Base-by-base conservation (phyloP, 768 basidiomycete species). In the Leccinum disarticulatum region DNA sequence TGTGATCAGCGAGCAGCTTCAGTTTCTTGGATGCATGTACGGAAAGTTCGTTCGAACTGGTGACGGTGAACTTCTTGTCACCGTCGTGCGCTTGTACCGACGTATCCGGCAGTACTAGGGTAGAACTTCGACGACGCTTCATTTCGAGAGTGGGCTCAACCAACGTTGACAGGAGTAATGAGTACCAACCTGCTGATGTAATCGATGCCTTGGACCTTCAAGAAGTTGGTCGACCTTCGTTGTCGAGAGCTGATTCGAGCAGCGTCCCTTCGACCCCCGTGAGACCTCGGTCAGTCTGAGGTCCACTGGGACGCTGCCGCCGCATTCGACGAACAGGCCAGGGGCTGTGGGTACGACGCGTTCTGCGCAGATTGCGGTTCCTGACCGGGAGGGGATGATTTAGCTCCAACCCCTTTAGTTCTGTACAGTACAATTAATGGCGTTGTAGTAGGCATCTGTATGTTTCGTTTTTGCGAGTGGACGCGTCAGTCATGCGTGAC, bases 241-340 rank as follows among this genome's bases (percentile, higher is more conserved):
- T 22, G 22, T 22, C 22, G 22, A 22, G 22, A 22, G 22, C 22
- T 22, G 22, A 22, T 22, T 22, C 79, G 10, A 77, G 75, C 8
- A 64, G 70, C 33, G 25, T n/a, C 0, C 54, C 60, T n/a, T 60
- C 70, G 8, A 59, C 61, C 3, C 59, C 65, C 17, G 8, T 13
- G 6, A 61, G 61, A 72, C 46, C n/a, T 66, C 69, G 3, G 62
- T 56, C 38, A 58, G 53, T 31, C 51, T 4, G 69, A 66, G 35
- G 76, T 80, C 64, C 1, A 82, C 84, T 17, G 81, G 81, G 17
- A 82, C 81, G 1, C 85, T 82, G 0, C 83, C 86, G 3, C 87
- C 88, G 17, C 80, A 88, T 53, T 89, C 88, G 56, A 76, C 77
- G 22, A 84, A 88, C 71, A 77, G 89, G 9, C 88, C 89, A 2